Evolutionary conservation across 2,329 filamentous ascomycete species (phyloP), one percentile per base, ranked within the genome.

Genomic region (Verticillium tricorpus): DNA sequence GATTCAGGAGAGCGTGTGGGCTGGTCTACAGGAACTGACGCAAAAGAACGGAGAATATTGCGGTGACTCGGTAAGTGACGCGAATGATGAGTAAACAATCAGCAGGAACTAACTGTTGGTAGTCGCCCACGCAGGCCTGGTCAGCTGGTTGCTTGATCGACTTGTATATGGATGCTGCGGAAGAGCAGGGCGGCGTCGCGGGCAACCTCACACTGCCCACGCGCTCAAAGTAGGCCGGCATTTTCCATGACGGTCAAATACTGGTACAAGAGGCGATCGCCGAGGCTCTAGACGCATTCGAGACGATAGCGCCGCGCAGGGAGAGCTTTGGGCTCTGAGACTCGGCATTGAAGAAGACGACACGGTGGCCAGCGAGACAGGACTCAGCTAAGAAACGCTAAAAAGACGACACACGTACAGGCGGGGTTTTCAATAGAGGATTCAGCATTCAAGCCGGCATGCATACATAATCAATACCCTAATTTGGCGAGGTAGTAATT

Each of bases 41-140:
- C 93, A 99, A 73, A 93, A 94, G 81, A 83, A 90, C 68, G 95
- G 95, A 15, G 88, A 87, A 66, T 85, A 89, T 71, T 99, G 95
- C 74, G 80, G 78, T 14, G 96, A 99, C 77, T 98, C 94, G 74
- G 92, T 95, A 77, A 81, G 89, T 83, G 17, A 56, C 14, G 28
- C 11, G 19, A 5, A 8, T 1, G n/a, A 32, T 25, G 22, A 12
- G 15, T 25, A 15, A 34, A 6, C 25, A 15, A 32, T 5, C 12
- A 32, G 25, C 15, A n/a, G 15, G 14, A 32, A 25, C 67, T 66
- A 64, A 63, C 52, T 3, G 15, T 31, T 34, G 56, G 61, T 72
- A 95, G 88, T 95, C 90, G 60, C 95, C 95, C 31, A 97, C 95
- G 0, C 95, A 99, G 76, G 90, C 95, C 60, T 99, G 95, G 95